Evolutionary conservation across 129 eudicot genomes (phyloP).

Genomic region (Pittosporum tobira): DNA sequence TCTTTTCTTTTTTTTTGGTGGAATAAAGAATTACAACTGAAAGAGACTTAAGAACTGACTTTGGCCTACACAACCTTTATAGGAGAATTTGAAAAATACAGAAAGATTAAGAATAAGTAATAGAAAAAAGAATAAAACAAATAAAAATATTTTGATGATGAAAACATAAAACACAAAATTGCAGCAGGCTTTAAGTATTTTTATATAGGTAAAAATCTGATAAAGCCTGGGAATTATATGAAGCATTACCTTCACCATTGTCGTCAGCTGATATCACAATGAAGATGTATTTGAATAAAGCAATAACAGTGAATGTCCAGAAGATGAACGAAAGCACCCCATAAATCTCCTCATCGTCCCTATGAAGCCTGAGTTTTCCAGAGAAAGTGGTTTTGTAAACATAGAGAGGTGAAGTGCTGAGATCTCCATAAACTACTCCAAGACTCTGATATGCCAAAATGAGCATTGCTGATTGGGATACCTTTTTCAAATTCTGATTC

Average conservation of each 20-base stretch:
- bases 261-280: conserved; percentile 73
- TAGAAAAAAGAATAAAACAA: too few species aligned
- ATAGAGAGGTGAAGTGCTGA: conserved; percentile 72
- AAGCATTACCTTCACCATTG: conserved; percentile 93
- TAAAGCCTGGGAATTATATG: too few species aligned
- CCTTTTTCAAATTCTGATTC: conserved; percentile 51
- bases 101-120: too few species aligned
- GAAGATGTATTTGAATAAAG: conserved; percentile 63
- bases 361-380: conserved; percentile 76
- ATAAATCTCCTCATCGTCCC: conserved; percentile 60
- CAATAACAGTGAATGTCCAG: conserved; percentile 76
- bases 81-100: too few species aligned
- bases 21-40: too few species aligned
- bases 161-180: too few species aligned
- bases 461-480: conserved; percentile 59
- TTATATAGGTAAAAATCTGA: too few species aligned
- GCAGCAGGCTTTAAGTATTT: too few species aligned
- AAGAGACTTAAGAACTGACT: too few species aligned
- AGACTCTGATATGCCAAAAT: conserved; percentile 72
- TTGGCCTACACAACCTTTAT: too few species aligned
- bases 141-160: too few species aligned
- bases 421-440: conserved; percentile 85
- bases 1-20: too few species aligned
- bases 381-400: conserved; percentile 78
- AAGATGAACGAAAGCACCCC: conserved; percentile 70